Conservation (phyloP, 2,329 filamentous ascomycete species). For the Penicillium expansum region DNA sequence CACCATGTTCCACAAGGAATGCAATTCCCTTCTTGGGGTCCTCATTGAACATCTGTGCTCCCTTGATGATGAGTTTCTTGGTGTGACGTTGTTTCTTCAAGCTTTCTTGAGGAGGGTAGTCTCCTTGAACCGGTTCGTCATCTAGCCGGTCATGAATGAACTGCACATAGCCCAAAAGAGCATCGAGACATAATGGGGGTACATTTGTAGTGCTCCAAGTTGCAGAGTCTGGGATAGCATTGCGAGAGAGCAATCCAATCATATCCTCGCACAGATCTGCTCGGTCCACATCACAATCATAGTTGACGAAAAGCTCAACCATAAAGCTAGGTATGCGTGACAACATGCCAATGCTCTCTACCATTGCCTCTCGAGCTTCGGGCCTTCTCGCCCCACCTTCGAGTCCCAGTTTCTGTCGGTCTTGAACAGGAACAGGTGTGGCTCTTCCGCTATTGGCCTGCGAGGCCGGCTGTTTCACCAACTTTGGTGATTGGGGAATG, state of each 20-base stretch:
- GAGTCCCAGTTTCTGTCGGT: conserved; percentile 86
- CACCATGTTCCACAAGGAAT: conserved; percentile 78
- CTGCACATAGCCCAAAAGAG: conserved; percentile 84
- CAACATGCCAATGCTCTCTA: conserved; percentile 89
- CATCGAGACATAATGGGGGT: conserved; percentile 88
- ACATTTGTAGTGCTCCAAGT: conserved; percentile 99
- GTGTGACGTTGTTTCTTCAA: conserved; percentile 71
- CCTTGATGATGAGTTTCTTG: conserved; percentile 86
- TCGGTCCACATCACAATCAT: conserved; percentile 91
- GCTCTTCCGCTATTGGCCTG: conserved; percentile 75
- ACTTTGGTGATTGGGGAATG: conserved; percentile 84
- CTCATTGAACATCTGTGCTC: conserved; percentile 90
- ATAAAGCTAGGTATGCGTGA: conserved; percentile 92
- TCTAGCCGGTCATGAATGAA: conserved; percentile 85
- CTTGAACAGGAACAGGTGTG: conserved; percentile 87
- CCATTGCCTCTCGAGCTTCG: conserved; percentile 96
- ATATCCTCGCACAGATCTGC: conserved; percentile 93
- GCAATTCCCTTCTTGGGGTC: conserved; percentile 85
- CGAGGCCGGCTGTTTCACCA: conserved; percentile 75
- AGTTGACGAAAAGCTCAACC: conserved; percentile 94
- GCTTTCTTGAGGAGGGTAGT: conserved; percentile 62
- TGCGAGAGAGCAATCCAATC: conserved; percentile 85
- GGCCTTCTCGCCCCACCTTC: conserved; percentile 90
- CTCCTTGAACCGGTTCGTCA: conserved; percentile 62
- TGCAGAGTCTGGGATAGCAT: conserved; percentile 93